Base-by-base conservation (phyloP, 78 protist species). In the Dictyostelium firmibasis region DNA sequence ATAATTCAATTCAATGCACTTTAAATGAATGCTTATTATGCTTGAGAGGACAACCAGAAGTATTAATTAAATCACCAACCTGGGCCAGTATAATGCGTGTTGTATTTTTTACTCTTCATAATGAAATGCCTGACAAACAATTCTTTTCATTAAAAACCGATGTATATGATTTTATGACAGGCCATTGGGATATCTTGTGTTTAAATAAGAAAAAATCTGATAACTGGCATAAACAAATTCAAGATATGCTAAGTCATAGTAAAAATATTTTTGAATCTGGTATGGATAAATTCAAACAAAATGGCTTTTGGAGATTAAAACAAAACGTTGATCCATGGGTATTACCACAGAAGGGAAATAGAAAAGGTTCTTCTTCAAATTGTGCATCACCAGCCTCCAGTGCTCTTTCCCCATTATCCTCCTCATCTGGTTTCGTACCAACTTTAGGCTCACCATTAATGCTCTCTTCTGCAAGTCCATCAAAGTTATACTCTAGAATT, bases 221-320 rank as follows among this genome's bases (percentile, higher is more conserved):
- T 4, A 89, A 89, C 82, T 89, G 94, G 94, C 94, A 89, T 77
- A 89, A 89, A 69, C 94, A 89, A 69, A 89, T 89, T 13, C 94
- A 89, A 81, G 94, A 89, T 43, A 89, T 89, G 94, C 70, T 89
- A 8, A 50, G 77, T 4, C 94, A 89, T 75, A 62, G 81, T 13
- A 89, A 89, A 31, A 89, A 89, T 50, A 89, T 89, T 3, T 89
- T 89, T n/a, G 94, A 89, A 35, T 89, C 94, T 44, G 94, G 94
- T 31, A 89, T 89, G 94, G 94, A 89, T 69, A 89, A 83, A 47
- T 89, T 81, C 14, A 89, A 89, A 57, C 94, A 89, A 38, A 89
- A 89, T 81, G 94, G 94, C 18, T 89, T 89, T 67, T 89, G 94
- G 94, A 83, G 94, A 62, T 38, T 89, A 43, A 89, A 89, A 47